These are phyloP conservation scores for Plantago elongata DNA, from an alignment of 257 asterid species.

Conservation along the genomic window DNA sequence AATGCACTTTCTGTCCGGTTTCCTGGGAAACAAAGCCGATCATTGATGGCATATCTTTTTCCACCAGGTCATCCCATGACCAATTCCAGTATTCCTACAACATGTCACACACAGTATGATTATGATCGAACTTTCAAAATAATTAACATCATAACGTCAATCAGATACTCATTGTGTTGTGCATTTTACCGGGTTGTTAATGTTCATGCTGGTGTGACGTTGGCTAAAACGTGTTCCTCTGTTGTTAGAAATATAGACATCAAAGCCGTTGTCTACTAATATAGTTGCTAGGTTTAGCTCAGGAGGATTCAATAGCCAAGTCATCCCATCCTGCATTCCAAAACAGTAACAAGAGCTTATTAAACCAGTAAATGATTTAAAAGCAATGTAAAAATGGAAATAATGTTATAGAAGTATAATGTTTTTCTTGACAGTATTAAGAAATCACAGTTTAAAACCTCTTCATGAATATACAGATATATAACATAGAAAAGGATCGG, in stretches of 20 bases:
- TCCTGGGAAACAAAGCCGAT: slow-evolving; percentile 28
- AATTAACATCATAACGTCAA: neutral
- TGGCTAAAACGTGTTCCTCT: slow-evolving; percentile 69
- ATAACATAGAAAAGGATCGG: neutral
- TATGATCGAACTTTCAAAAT: neutral
- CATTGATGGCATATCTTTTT: slow-evolving; percentile 39
- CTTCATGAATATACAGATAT: too few relatives aligned
- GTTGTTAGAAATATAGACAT: slow-evolving; percentile 66
- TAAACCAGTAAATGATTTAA: neutral
- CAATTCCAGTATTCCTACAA: slow-evolving; percentile 52
- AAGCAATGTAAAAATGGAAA: too few relatives aligned
- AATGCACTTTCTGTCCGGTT: slow-evolving; percentile 41
- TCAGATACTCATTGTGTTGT: neutral
- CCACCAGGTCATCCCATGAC: slow-evolving; percentile 53
- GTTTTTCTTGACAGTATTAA: too few relatives aligned
- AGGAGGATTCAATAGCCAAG: slow-evolving; percentile 57
- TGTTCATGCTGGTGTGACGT: slow-evolving; percentile 38
- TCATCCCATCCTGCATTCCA: slow-evolving; percentile 51
- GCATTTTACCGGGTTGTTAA: slow-evolving; percentile 31
- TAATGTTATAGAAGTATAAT: too few relatives aligned
- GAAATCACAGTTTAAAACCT: too few relatives aligned
- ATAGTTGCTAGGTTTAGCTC: slow-evolving; percentile 43
- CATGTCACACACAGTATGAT: neutral
- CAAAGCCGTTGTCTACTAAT: slow-evolving; percentile 68
- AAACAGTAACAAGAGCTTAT: neutral